A percentile compares a stretch with the other conserved stretches of the same genome.
These are phyloP conservation scores for Paramecium tetraurelia DNA, from an alignment of 73 alveolate genomes.

Conservation along the genomic window DNA sequence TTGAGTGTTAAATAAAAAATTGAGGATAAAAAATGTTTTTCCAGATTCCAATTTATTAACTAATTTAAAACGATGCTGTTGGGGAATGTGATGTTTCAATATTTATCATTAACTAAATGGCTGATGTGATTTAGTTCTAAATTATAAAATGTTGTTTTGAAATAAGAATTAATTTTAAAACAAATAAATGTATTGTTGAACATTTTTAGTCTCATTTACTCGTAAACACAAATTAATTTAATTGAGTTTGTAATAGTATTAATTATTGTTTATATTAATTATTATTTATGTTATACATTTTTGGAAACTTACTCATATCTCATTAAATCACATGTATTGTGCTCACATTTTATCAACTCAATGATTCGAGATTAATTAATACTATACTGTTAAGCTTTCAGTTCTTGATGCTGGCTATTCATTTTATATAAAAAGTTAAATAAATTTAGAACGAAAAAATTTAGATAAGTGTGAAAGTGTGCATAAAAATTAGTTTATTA, in stretches of 20 bases:
- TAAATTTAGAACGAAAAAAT: neutral
- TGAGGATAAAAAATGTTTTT: no score
- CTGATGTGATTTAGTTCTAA: neutral
- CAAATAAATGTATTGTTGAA: neutral
- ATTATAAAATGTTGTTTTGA: neutral
- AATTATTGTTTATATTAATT: neutral
- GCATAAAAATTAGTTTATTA: neutral
- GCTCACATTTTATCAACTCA: neutral
- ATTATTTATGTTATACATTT: conserved; percentile 9
- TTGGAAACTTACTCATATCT: conserved; percentile 7
- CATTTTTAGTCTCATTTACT: neutral
- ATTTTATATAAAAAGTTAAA: conserved; percentile 13
- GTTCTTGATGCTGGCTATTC: conserved; percentile 3
- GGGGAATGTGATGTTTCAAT: no score
- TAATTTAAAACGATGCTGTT: no score
- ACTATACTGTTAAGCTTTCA: neutral
- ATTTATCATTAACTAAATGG: no score
- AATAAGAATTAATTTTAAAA: neutral
- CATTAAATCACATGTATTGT: neutral
- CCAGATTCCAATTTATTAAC: no score
- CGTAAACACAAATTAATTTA: neutral
- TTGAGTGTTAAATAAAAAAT: no score
- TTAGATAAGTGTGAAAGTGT: neutral
- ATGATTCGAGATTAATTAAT: neutral
- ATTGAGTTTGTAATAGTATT: neutral